Conservation (phyloP, 1,139 yeast genomes). For the Taphrina pruni region DNA sequence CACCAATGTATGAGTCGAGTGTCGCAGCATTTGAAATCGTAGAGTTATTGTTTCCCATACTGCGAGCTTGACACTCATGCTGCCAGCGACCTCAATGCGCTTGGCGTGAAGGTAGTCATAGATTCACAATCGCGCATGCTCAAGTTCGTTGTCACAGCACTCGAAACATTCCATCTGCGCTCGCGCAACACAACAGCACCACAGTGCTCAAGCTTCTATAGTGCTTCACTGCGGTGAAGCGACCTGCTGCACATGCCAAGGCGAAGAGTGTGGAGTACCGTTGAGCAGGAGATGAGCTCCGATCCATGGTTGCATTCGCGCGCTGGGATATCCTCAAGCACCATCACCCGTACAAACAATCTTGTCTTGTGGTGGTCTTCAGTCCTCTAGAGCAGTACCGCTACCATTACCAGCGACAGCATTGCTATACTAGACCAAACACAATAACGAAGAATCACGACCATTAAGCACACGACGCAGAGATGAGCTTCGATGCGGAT, state of each 20-base stretch:
- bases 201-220: too few species aligned
- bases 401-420: not conserved
- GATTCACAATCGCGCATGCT: not conserved
- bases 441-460: too few species aligned
- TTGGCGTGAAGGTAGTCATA: not conserved
- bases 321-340: not conserved
- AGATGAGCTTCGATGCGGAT: conserved; percentile 31
- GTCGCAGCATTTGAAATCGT: conserved; percentile 94
- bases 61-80: not conserved
- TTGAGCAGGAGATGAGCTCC: not conserved
- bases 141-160: not conserved
- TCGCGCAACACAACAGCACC: too few species aligned
- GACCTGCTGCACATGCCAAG: not conserved
- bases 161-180: not conserved
- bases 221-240: not conserved
- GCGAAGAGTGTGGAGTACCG: not conserved
- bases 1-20: conserved; percentile 84
- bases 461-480: too few species aligned
- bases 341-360: not conserved
- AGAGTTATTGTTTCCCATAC: conserved; percentile 50
- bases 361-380: not conserved
- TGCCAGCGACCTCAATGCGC: not conserved
- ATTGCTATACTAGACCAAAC: not conserved
- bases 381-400: not conserved
- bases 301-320: not conserved